Base-by-base conservation (phyloP, 2,329 filamentous ascomycete species). In the Dactylonectria macrodidyma region DNA sequence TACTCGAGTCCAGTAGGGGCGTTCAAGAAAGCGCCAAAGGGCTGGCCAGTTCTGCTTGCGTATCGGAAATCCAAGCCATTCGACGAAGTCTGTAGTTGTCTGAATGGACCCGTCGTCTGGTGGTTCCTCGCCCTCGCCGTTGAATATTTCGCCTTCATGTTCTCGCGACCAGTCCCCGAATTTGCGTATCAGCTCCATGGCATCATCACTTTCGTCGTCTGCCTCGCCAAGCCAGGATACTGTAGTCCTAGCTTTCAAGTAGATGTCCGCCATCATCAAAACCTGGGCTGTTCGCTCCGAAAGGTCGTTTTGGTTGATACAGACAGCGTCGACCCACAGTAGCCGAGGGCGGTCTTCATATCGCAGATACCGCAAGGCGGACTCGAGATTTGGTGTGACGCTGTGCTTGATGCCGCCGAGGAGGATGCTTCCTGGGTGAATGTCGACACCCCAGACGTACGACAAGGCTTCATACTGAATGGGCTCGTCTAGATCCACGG, bases 271-370 rank as follows among this genome's bases (percentile, higher is more conserved):
- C 51, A 62, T 62, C n/a, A 55, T 19, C n/a, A 34, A 11, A 16
- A 62, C 51, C 22, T 62, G 50, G 51, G 50, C n/a, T 11, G 34
- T 50, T 19, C 38, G 50, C 14, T 62, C 59, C 14, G 24, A 5
- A 10, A 56, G 9, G n/a, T 62, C 59, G 16, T 30, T 26, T n/a
- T 62, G 59, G 59, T 62, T 62, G 24, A 62, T 62, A 12, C 59
- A 62, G 41, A 62, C 22, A 24, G 59, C 59, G 9, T 62, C 59
- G 3, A 52, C 51, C 59, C 59, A 62, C 22, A 48, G 16, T 24
- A 48, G 16, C 22, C 46, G 14, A 22, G 46, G 6, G 46, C 46
- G 46, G 16, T 48, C 46, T 3, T 48, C 46, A 10, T 19, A 48
- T 48, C 46, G 46, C 46, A 48, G 46, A 48, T 48, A 16, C 19